These are phyloP conservation scores for Capronia americana DNA, from an alignment of 2,329 filamentous ascomycete species.

Conservation along the genomic window DNA sequence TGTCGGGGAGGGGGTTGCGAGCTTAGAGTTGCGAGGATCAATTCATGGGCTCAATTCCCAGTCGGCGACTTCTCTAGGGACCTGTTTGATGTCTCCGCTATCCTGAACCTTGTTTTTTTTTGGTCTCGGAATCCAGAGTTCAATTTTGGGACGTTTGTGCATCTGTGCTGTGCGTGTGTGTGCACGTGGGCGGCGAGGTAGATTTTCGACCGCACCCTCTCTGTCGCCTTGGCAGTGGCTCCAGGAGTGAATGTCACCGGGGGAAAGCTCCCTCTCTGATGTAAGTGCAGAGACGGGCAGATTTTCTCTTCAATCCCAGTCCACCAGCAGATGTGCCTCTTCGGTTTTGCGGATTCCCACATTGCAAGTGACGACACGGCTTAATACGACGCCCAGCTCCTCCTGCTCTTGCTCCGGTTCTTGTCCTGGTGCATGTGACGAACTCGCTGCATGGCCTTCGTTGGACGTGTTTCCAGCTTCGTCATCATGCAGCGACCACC, in stretches of 20 bases:
- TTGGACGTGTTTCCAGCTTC: conserved; percentile 4
- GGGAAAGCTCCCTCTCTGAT: neutral
- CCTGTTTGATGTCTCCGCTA: neutral
- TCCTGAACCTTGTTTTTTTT: neutral
- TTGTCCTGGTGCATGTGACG: neutral
- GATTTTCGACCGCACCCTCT: neutral
- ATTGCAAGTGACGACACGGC: conserved; percentile 26
- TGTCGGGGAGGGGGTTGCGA: conserved; percentile 1
- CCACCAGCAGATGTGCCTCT: conserved; percentile 22
- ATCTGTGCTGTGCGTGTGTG: neutral
- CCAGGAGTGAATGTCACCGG: neutral
- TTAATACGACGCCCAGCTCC: conserved; percentile 27
- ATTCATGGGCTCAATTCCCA: neutral
- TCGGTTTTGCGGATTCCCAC: conserved; percentile 26
- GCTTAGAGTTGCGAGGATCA: conserved; percentile 1
- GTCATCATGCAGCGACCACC: conserved; percentile 16
- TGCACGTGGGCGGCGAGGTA: neutral
- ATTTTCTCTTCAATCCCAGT: conserved; percentile 21
- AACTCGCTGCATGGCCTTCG: neutral
- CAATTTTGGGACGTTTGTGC: neutral
- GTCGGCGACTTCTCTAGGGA: neutral
- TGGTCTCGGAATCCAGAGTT: neutral
- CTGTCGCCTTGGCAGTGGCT: neutral
- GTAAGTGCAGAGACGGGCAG: neutral
- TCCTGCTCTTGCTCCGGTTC: conserved; percentile 10